Evolutionary conservation across 768 basidiomycete genomes (phyloP), one percentile per base, ranked within the genome.

Genomic region (Boletus sp.): DNA sequence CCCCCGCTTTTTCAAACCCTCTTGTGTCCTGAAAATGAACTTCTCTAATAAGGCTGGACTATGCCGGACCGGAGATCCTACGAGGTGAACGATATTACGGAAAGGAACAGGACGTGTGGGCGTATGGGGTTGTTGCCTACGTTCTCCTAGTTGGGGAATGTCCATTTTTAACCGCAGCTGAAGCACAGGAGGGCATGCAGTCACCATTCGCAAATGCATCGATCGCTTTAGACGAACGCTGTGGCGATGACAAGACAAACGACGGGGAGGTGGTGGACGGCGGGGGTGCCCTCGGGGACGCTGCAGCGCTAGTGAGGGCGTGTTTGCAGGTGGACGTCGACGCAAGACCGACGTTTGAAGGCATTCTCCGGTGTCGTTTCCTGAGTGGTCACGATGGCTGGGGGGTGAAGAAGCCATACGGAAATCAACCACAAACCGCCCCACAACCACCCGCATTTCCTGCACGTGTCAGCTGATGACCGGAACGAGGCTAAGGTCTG

Each of bases 101-200:
- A 36, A 95, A 94, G 68, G 94, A 96, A 69, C 95, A 98, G 73
- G 96, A 99, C 64, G 90, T 98, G 3, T 99, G 96, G 95, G 96
- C 96, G 0, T 91, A 96, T 58, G 96, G 96, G 14, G 94, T 98
- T 24, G 93, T 99, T 20, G 94, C 88, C 12, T 99, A 94, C 71
- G 96, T 99, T 54, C 83, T 99, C 59, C 81, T 98, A 17, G 83
- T 89, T 20, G 92, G 93, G 7, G 93, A 96, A 76, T 95, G 93
- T 67, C 92, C 92, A 1, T 95, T 94, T 76, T 84, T 87, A 75
- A 92, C 90, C 17, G 88, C 94, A 1, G 89, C 86, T 39, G 95
- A 98, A 70, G 92, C 94, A 0, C 91, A 95, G 64, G 89, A 86
- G 45, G 92, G 94, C 1, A 77, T 96, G 9, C 74, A 78, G 45